These are phyloP conservation scores for Stereocaulon alpinum DNA, from an alignment of 495 filamentous ascomycete genomes.

Conservation along the genomic window DNA sequence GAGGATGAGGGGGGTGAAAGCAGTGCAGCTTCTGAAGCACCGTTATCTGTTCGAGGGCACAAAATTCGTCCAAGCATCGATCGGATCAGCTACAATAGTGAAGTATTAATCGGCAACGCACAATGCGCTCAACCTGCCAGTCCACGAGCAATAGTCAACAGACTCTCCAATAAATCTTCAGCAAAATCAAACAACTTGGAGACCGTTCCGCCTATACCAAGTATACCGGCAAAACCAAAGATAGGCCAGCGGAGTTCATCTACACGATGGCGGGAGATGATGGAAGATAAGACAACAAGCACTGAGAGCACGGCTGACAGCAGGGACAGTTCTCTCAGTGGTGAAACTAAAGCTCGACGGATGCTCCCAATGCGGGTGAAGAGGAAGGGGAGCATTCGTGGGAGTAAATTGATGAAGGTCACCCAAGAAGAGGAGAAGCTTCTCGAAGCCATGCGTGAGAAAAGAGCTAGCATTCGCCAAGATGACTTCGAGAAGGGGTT, in stretches of 20 bases:
- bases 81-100: slow-evolving; percentile 9
- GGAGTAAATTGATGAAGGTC: slow-evolving; percentile 68
- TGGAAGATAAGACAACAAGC: slow-evolving; percentile 14
- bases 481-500: slow-evolving; percentile 48
- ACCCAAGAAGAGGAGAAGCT: slow-evolving; percentile 78
- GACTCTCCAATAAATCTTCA: slow-evolving; percentile 5
- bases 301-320: slow-evolving; percentile 14
- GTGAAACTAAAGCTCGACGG: slow-evolving; percentile 4
- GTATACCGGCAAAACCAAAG: slow-evolving; percentile 16
- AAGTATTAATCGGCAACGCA: slow-evolving; percentile 13
- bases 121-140: slow-evolving; percentile 17
- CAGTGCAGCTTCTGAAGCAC: slow-evolving; percentile 1
- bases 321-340: slow-evolving; percentile 7
- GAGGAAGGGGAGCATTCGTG: slow-evolving; percentile 4
- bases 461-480: slow-evolving; percentile 65
- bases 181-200: slow-evolving; percentile 16
- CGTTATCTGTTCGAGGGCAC: slow-evolving; percentile 8
- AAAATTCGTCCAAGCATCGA: slow-evolving; percentile 17
- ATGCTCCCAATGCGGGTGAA: slow-evolving; percentile 1
- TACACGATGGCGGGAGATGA: slow-evolving; percentile 20
- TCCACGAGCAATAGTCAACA: slow-evolving; percentile 17
- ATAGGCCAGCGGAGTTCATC: slow-evolving; percentile 18
- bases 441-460: slow-evolving; percentile 68
- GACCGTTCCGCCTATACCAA: slow-evolving; percentile 20
- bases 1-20: slow-evolving; percentile 13